Percentiles rank a stretch among this genome's conserved stretches.
These are phyloP conservation scores for Phaeosphaeriaceae sp. DNA, from an alignment of 2,329 filamentous ascomycete species.

Conservation along the genomic window DNA sequence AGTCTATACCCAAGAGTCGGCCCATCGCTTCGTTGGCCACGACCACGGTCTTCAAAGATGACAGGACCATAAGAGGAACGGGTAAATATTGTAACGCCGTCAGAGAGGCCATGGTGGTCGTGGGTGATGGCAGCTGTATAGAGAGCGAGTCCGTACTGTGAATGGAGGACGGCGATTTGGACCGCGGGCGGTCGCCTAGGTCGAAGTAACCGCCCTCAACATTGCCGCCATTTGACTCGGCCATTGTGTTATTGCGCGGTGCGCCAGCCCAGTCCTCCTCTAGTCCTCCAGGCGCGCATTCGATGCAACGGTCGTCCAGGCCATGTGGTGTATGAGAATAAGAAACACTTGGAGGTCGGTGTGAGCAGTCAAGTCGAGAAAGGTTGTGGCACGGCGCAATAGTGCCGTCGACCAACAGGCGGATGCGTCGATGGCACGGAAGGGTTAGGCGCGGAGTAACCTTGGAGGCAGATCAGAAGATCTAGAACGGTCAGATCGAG, in stretches of 20 bases:
- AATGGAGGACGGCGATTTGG: conserved; percentile 33
- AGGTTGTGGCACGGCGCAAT: conserved; percentile 9
- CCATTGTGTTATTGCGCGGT: conserved; percentile 18
- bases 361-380: not conserved
- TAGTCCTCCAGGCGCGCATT: conserved; percentile 4
- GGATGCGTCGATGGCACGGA: not conserved
- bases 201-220: conserved; percentile 38
- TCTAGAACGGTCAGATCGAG: not conserved
- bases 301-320: not conserved
- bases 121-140: conserved; percentile 36
- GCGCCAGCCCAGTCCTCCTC: not conserved
- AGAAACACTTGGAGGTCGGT: not conserved
- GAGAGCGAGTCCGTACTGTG: conserved; percentile 41
- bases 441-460: not conserved
- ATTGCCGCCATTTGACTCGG: conserved; percentile 23
- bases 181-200: conserved; percentile 23
- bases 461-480: not conserved
- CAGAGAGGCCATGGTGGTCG: conserved; percentile 40
- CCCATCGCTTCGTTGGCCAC: conserved; percentile 80
- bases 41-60: conserved; percentile 71
- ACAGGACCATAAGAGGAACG: conserved; percentile 73
- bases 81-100: conserved; percentile 75
- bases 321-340: not conserved
- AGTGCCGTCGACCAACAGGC: no score
- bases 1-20: conserved; percentile 68